phyloP scores from a whole-genome alignment of 2,329 filamentous ascomycete species.

The Clonostachys solani region DNA sequence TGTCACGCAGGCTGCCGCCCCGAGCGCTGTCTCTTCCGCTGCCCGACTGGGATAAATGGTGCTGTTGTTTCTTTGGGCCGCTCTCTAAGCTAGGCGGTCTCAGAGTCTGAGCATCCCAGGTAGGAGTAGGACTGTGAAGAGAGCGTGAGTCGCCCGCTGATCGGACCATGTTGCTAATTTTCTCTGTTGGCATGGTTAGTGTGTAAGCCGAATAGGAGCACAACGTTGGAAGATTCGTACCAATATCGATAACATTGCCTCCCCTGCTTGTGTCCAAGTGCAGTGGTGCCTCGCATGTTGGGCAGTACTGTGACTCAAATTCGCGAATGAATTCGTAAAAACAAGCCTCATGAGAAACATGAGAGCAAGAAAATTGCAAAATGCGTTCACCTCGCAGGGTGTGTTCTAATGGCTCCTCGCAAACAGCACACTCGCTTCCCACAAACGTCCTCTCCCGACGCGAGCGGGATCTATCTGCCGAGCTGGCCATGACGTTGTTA shows the following conservation, averaged over 20 bases:
- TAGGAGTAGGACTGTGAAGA: constrained; percentile 48
- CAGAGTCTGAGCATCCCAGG: constrained; percentile 64
- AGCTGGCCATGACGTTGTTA: constrained; percentile 38
- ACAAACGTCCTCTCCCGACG: constrained; percentile 93
- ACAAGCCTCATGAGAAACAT: constrained; percentile 96
- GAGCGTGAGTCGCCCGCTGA: constrained; percentile 65
- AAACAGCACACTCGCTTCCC: constrained; percentile 90
- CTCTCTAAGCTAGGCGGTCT: constrained; percentile 48
- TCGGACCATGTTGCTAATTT: constrained; percentile 89
- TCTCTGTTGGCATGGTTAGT: constrained; percentile 54
- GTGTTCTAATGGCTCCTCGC: constrained; percentile 94
- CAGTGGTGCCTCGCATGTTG: constrained; percentile 86
- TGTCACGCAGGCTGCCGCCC: constrained; percentile 24
- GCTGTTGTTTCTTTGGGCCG: constrained; percentile 26
- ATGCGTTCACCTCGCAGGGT: constrained; percentile 91
- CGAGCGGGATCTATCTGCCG: constrained; percentile 68
- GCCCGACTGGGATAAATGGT: constrained; percentile 17
- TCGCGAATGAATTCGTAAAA: constrained; percentile 99
- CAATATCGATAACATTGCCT: constrained; percentile 88
- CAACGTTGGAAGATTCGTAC: constrained; percentile 38
- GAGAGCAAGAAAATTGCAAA: constrained; percentile 92
- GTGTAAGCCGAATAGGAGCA: too few relatives aligned
- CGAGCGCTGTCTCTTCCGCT: constrained; percentile 28
- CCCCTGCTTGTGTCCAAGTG: constrained; percentile 89
- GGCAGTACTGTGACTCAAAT: constrained; percentile 90